Evolutionary conservation across 495 filamentous ascomycete species (phyloP).

Genomic region (Parathielavia hyrcaniae): DNA sequence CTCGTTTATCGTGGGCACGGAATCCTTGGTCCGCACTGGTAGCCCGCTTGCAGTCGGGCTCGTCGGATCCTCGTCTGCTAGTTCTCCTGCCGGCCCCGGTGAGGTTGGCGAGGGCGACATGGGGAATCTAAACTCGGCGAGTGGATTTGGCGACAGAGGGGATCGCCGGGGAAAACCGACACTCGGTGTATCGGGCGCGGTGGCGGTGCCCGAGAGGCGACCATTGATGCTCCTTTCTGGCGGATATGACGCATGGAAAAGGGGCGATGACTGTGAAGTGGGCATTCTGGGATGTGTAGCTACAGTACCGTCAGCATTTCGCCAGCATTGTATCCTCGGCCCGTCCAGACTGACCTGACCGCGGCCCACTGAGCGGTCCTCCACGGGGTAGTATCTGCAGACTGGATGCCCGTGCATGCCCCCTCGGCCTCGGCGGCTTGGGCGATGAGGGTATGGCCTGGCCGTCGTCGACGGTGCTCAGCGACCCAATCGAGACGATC

Average conservation of each 20-base stretch:
- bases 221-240: constrained; percentile 36
- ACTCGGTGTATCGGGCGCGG: constrained; percentile 39
- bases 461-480: constrained; percentile 35
- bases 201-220: constrained; percentile 34
- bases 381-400: constrained; percentile 66
- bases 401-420: constrained; percentile 77
- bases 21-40: constrained; percentile 34
- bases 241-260: constrained; percentile 47
- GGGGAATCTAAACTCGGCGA: constrained; percentile 67
- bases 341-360: constrained; percentile 27
- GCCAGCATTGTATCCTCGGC: neutral
- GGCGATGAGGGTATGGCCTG: constrained; percentile 10
- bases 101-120: constrained; percentile 44
- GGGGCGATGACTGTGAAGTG: constrained; percentile 37
- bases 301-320: constrained; percentile 12
- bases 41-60: constrained; percentile 35
- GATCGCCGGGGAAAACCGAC: constrained; percentile 24
- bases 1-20: constrained; percentile 44
- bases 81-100: constrained; percentile 6
- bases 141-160: constrained; percentile 37
- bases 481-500: constrained; percentile 83
- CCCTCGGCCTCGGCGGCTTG: constrained; percentile 50
- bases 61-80: constrained; percentile 27
- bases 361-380: constrained; percentile 28
- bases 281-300: constrained; percentile 39